Evolutionary conservation across 2,329 filamentous ascomycete species (phyloP), one percentile per base, ranked within the genome.

Genomic region (Aspergillus fumigatus): DNA sequence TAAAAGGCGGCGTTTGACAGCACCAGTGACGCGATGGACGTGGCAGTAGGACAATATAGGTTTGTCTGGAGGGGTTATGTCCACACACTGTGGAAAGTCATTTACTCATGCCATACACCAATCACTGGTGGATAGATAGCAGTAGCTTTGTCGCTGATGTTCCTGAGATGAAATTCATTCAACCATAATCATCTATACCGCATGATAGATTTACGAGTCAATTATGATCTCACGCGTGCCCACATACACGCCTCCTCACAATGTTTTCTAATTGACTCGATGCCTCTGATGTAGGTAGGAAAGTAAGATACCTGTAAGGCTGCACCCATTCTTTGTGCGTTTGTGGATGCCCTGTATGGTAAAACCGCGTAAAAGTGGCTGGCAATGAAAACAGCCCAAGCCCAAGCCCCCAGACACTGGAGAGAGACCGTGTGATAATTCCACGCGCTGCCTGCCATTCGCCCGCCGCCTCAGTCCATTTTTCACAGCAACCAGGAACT

Each of bases 361-460:
- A 61, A 65, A 63, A 32, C 21, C n/a, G 65, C 63, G 62, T 58
- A 65, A 58, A 19, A 21, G 41, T 45, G 41, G 41, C 41, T 45
- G 41, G 41, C 41, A 23, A 17, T 5, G 43, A 23, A 47, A 26
- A 11, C 11, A 47, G 51, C 11, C 6, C 29, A 56, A 47, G 14
- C 21, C 21, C 10, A 56, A 47, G 14, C 21, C 21, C 10, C 41
- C 19, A 25, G 19, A n/a, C n/a, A 25, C 21, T 29, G 3, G 11
- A 5, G 1, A 14, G 4, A 25, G 14, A 8, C 19, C n/a, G n/a
- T 21, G 11, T 48, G 56, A 50, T 68, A 71, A 53, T 70, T 65
- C 67, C 69, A 71, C 68, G 63, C 19, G n/a, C 59, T 65, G 26
- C 60, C 61, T 60, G 63, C 65, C 64, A 70, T 63, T 64, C 59